phyloP scores from a whole-genome alignment of 768 basidiomycete genomes.

The Termitomyces bulborhizus region DNA sequence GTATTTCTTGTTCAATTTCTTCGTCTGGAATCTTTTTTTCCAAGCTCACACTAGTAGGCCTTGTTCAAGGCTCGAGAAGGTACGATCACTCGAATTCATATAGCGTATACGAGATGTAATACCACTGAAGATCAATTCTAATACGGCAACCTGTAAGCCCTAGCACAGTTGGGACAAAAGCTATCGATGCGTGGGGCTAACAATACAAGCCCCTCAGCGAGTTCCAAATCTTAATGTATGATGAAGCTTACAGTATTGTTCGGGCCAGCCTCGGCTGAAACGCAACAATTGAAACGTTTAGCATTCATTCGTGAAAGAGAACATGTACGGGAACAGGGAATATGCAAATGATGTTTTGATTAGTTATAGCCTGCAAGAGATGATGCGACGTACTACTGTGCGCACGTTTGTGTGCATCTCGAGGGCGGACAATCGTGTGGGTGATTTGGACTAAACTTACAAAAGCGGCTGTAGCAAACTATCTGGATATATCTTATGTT shows the following conservation, averaged over 20 bases:
- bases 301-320: background rate
- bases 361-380: background rate
- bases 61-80: too few species aligned
- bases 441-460: slow-evolving; percentile 48
- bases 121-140: background rate
- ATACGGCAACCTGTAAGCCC: background rate
- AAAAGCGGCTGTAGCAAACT: slow-evolving; percentile 21
- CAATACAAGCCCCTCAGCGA: too few species aligned
- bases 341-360: background rate
- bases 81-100: too few species aligned
- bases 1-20: too few species aligned
- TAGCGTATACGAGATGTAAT: background rate
- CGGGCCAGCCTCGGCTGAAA: slow-evolving; percentile 33
- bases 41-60: too few species aligned
- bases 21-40: too few species aligned
- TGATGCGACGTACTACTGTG: slow-evolving; percentile 36
- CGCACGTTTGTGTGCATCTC: slow-evolving; percentile 28
- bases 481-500: background rate
- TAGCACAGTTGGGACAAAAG: slow-evolving; percentile 30
- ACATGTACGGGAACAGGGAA: background rate
- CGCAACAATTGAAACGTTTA: background rate
- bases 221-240: too few species aligned
- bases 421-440: slow-evolving; percentile 34
- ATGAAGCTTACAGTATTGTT: slow-evolving; percentile 34
- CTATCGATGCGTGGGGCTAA: slow-evolving; percentile 35